Percentiles rank a stretch among this genome's conserved stretches.
These are phyloP conservation scores for Russula ochroleuca DNA, from an alignment of 768 basidiomycete genomes.

Conservation along the genomic window DNA sequence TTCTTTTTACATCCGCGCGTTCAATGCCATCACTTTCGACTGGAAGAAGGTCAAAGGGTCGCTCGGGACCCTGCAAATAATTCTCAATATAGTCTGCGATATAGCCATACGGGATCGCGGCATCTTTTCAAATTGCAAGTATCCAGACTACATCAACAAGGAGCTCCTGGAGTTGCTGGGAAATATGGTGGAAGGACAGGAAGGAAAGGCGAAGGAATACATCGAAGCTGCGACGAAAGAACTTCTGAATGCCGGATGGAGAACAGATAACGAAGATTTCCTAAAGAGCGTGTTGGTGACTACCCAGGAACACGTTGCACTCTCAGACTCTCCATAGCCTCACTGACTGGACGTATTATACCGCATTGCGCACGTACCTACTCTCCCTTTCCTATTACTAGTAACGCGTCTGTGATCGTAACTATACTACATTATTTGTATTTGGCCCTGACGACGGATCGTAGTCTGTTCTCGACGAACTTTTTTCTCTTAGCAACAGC, in stretches of 20 bases:
- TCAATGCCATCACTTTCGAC: constrained; percentile 9
- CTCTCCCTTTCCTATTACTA: no score
- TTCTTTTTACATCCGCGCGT: not conserved
- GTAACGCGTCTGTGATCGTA: not conserved
- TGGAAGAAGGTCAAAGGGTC: not conserved
- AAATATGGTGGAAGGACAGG: not conserved
- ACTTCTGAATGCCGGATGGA: not conserved
- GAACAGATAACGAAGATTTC: not conserved
- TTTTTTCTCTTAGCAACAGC: not conserved
- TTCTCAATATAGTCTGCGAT: constrained; percentile 8
- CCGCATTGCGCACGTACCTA: not conserved
- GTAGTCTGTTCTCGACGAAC: not conserved
- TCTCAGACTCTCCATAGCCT: not conserved
- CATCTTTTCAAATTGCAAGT: not conserved
- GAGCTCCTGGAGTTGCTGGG: constrained; percentile 5
- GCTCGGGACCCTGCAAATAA: not conserved
- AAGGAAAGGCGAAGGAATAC: not conserved
- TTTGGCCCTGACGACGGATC: not conserved
- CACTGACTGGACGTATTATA: not conserved
- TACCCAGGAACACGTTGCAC: not conserved
- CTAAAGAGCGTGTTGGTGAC: not conserved
- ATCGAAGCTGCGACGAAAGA: not conserved
- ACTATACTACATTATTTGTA: not conserved
- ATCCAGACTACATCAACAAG: constrained; percentile 3
- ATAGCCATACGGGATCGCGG: not conserved